phyloP scores from a whole-genome alignment of 75 land plant genomes.

The Adiantum capillusveneris region DNA sequence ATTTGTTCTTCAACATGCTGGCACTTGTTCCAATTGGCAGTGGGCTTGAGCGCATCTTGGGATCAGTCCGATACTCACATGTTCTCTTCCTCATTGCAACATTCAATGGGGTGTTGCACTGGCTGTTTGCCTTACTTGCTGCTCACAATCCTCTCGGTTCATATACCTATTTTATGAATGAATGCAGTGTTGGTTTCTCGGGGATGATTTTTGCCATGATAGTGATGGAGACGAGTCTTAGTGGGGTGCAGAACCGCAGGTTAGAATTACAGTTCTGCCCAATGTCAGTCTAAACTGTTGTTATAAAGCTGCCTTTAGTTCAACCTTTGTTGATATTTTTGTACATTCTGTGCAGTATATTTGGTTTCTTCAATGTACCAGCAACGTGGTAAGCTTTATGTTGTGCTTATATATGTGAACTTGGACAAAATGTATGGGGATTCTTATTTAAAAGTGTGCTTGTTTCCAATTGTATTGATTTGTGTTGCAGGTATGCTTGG shows the following conservation, averaged over 20 bases:
- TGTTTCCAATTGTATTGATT: too few species aligned
- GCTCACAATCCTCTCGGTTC: slow-evolving; percentile 62
- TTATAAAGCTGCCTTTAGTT: too few species aligned
- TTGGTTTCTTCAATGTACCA: slow-evolving; percentile 92
- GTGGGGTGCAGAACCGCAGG: slow-evolving; percentile 79
- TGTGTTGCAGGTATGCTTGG: slow-evolving; percentile 77
- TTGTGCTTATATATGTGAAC: too few species aligned
- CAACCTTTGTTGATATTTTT: not conserved
- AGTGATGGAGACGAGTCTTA: slow-evolving; percentile 89
- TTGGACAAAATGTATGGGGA: too few species aligned
- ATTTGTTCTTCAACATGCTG: slow-evolving; percentile 91
- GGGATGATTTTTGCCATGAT: slow-evolving; percentile 94
- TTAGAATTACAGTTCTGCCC: too few species aligned
- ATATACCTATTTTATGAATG: slow-evolving; percentile 40
- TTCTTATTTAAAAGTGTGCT: too few species aligned
- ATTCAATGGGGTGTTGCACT: slow-evolving; percentile 72
- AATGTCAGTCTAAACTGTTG: too few species aligned
- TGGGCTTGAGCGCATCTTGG: slow-evolving; percentile 90
- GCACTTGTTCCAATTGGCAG: slow-evolving; percentile 87
- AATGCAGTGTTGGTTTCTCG: slow-evolving; percentile 93
- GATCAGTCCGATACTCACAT: slow-evolving; percentile 73
- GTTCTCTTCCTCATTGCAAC: slow-evolving; percentile 63
- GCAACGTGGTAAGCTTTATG: slow-evolving; percentile 57
- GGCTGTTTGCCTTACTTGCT: slow-evolving; percentile 57
- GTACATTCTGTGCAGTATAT: slow-evolving; percentile 55